Conservation (phyloP, 1,284 basidiomycete species). For the Marasmius fiardii region DNA sequence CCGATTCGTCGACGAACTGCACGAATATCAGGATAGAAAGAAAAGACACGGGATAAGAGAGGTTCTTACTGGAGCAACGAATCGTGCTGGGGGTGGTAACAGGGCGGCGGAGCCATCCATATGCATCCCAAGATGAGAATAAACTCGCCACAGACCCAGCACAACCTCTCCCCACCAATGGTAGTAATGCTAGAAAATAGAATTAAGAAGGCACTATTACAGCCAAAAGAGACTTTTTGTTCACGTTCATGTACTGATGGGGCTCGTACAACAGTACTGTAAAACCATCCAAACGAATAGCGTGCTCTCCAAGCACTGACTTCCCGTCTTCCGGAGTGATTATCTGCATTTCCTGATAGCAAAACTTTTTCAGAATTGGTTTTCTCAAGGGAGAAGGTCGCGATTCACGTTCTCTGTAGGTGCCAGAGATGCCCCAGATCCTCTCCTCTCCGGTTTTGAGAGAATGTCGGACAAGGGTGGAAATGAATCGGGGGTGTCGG, state of each 20-base stretch:
- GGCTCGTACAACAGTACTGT: constrained; percentile 34
- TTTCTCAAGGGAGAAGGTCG: background rate
- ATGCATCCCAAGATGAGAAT: constrained; percentile 15
- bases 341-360: constrained; percentile 30
- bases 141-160: constrained; percentile 35
- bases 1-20: constrained; percentile 22
- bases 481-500: constrained; percentile 16
- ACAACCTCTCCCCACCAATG: constrained; percentile 44
- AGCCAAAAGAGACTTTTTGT: constrained; percentile 7
- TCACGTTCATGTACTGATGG: constrained; percentile 32
- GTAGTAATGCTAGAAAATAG: constrained; percentile 34
- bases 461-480: constrained; percentile 19
- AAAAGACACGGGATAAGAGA: background rate
- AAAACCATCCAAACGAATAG: constrained; percentile 25
- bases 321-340: constrained; percentile 25
- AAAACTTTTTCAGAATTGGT: background rate
- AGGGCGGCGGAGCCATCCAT: constrained; percentile 20
- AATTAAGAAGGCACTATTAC: background rate
- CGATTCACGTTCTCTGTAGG: constrained; percentile 22
- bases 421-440: constrained; percentile 16
- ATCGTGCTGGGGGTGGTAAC: constrained; percentile 25
- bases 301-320: constrained; percentile 24
- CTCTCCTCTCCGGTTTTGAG: constrained; percentile 10
- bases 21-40: constrained; percentile 12
- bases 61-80: constrained; percentile 33